phyloP scores from a whole-genome alignment of 1,139 yeast species.

The Pichia sp. region DNA sequence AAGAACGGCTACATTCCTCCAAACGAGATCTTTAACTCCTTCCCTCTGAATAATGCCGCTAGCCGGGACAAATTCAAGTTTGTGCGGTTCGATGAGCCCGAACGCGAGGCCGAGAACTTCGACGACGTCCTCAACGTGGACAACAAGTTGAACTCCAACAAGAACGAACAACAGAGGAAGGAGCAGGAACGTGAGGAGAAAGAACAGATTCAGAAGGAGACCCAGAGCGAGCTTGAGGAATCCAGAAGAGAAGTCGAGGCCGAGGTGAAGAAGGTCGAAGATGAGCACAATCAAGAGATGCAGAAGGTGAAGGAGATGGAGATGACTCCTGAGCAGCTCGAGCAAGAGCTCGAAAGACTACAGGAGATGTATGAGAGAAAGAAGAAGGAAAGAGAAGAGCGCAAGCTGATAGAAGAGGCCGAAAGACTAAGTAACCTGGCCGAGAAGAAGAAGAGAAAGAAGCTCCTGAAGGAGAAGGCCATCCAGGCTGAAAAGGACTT shows the following conservation, averaged over 20 bases:
- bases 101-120: slow-evolving; percentile 8
- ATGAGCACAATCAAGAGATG: slow-evolving; percentile 16
- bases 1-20: slow-evolving; percentile 23
- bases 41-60: slow-evolving; percentile 26
- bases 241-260: slow-evolving; percentile 13
- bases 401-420: slow-evolving; percentile 21
- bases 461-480: slow-evolving; percentile 19
- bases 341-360: slow-evolving; percentile 21
- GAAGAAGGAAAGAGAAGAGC: slow-evolving; percentile 7
- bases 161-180: slow-evolving; percentile 12
- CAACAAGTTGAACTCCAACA: slow-evolving; percentile 4
- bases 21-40: slow-evolving; percentile 24
- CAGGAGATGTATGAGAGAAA: slow-evolving; percentile 5
- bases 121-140: slow-evolving; percentile 1
- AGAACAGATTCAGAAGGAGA: background rate
- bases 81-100: slow-evolving; percentile 15
- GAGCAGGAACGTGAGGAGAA: slow-evolving; percentile 1
- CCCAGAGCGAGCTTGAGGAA: slow-evolving; percentile 3
- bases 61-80: slow-evolving; percentile 22
- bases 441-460: slow-evolving; percentile 21
- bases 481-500: slow-evolving; percentile 19
- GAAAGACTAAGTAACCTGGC: slow-evolving; percentile 22
- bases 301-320: slow-evolving; percentile 10
- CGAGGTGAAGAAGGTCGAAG: slow-evolving; percentile 10
- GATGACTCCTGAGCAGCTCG: slow-evolving; percentile 12